Conservation (phyloP, 108 stramenopile genomes). For the Nitzschia sp. region DNA sequence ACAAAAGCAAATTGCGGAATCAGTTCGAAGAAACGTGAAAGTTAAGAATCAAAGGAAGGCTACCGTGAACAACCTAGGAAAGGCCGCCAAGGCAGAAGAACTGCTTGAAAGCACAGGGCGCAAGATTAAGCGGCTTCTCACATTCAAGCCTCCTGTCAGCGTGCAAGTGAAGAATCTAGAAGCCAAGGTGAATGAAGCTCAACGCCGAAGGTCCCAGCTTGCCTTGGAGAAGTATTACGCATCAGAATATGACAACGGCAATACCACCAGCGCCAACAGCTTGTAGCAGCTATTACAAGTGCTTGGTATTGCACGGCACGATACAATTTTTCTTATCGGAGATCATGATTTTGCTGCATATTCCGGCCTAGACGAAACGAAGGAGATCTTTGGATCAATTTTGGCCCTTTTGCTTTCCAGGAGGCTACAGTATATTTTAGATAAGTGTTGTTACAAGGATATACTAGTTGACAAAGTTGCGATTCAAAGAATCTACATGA, state of each 20-base stretch:
- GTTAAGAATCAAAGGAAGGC: constrained; percentile 61
- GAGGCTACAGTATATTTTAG: too few species aligned
- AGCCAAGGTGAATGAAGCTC: constrained; percentile 21
- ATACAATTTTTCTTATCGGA: too few species aligned
- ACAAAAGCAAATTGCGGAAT: constrained; percentile 53
- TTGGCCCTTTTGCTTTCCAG: neutral
- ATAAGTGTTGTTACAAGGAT: too few species aligned
- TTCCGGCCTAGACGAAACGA: neutral
- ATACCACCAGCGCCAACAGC: constrained; percentile 8
- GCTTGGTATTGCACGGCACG: too few species aligned
- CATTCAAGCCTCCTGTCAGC: constrained; percentile 26
- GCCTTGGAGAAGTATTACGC: constrained; percentile 8
- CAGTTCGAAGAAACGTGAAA: constrained; percentile 60
- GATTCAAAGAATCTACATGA: too few species aligned
- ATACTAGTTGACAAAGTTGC: too few species aligned
- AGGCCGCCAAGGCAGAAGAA: constrained; percentile 50
- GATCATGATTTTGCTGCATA: constrained; percentile 6
- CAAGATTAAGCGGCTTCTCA: constrained; percentile 30
- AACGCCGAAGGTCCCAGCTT: constrained; percentile 10
- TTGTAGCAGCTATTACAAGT: too few species aligned
- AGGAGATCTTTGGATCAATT: neutral
- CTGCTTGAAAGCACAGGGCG: constrained; percentile 36
- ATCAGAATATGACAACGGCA: constrained; percentile 11
- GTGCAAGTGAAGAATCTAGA: constrained; percentile 30
- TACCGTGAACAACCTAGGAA: constrained; percentile 68